These are phyloP conservation scores for Ammopiptanthus mongolicus DNA, from an alignment of 306 rosid genomes.

Conservation along the genomic window DNA sequence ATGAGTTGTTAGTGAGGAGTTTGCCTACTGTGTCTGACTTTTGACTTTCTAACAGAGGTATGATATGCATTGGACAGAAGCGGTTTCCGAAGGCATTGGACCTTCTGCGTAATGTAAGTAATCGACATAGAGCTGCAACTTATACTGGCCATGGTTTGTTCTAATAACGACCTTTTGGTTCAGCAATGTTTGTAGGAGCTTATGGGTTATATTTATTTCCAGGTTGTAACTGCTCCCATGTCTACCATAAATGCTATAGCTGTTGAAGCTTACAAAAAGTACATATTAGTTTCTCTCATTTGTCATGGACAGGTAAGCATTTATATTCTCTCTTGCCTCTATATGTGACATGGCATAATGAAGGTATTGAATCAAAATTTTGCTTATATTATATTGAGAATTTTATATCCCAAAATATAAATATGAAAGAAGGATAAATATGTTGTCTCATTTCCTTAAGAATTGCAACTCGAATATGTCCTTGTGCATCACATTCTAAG, in stretches of 20 bases:
- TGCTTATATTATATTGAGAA: not conserved
- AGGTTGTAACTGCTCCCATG: conserved; percentile 99
- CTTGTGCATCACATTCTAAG: not conserved
- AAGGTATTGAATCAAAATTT: not conserved
- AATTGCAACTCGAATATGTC: not conserved
- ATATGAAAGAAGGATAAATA: not conserved
- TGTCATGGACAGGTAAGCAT: conserved; percentile 73
- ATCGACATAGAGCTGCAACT: conserved; percentile 12
- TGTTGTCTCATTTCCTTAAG: not conserved
- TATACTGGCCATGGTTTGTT: conserved; percentile 17
- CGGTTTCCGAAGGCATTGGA: conserved; percentile 75
- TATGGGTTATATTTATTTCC: conserved; percentile 28
- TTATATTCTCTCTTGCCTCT: conserved; percentile 12
- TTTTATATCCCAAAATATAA: not conserved
- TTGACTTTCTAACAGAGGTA: conserved; percentile 56
- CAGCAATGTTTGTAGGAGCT: not conserved
- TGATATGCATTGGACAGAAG: conserved; percentile 93
- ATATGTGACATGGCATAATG: not conserved
- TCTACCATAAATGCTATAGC: conserved; percentile 65
- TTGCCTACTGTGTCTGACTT: conserved; percentile 25
- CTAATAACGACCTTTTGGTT: not conserved
- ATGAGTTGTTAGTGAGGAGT: conserved; percentile 9
- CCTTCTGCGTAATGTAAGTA: conserved; percentile 82
- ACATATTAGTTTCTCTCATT: conserved; percentile 81
- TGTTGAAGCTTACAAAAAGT: conserved; percentile 92